A percentile compares a stretch with the other conserved stretches of the same genome.
These are phyloP conservation scores for Asclepias syriaca DNA, from an alignment of 257 asterid genomes.

Conservation along the genomic window DNA sequence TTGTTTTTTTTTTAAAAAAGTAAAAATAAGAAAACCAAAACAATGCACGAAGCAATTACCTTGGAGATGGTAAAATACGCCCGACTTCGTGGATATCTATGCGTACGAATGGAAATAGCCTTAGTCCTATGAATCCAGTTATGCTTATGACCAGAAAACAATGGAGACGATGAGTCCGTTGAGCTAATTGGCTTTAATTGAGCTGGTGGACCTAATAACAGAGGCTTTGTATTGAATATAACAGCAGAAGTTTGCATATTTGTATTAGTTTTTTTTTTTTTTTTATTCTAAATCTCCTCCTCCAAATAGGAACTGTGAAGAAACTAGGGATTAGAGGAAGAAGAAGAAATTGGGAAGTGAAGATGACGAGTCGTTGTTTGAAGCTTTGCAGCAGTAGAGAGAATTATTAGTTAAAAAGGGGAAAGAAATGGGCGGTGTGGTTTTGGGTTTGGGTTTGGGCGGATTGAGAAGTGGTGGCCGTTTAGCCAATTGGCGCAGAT, in stretches of 20 bases:
- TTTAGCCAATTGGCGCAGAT: conserved; percentile 55
- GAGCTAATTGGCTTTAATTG: conserved; percentile 26
- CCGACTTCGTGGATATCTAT: conserved; percentile 33
- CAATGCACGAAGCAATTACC: conserved; percentile 29
- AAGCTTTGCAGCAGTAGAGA: conserved; percentile 1
- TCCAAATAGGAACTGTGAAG: not conserved
- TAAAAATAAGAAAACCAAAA: not conserved
- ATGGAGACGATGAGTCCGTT: conserved; percentile 16
- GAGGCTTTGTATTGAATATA: conserved; percentile 53
- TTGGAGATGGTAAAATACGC: conserved; percentile 34
- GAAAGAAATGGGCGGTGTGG: conserved; percentile 1
- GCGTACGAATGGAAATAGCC: conserved; percentile 32
- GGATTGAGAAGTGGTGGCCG: conserved; percentile 45
- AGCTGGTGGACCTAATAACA: conserved; percentile 46
- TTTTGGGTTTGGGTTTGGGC: conserved; percentile 18
- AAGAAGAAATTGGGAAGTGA: not conserved
- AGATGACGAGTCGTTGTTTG: conserved; percentile 4
- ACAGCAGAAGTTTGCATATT: conserved; percentile 65
- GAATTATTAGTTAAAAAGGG: not conserved
- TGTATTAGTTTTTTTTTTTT: not conserved
- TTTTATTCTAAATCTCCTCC: not conserved
- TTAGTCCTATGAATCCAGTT: conserved; percentile 37
- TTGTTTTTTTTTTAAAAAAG: not conserved
- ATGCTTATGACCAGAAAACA: conserved; percentile 20
- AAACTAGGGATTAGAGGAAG: conserved; percentile 20